Base-by-base conservation (phyloP, 2,329 filamentous ascomycete genomes). In the Fusarium sp. region DNA sequence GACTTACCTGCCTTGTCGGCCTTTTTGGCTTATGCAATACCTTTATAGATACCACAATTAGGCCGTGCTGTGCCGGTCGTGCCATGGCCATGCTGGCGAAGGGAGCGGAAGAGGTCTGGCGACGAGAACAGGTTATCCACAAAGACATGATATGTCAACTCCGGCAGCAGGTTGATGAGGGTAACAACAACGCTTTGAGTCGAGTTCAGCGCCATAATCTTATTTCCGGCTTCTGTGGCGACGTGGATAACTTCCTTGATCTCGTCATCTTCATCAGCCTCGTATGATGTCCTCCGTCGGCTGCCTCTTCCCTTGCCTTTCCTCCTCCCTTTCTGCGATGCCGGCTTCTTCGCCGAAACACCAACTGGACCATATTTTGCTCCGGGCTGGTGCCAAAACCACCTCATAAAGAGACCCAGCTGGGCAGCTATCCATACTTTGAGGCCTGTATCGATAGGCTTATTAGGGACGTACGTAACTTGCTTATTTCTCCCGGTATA, bases 41-140 rank as follows among this genome's bases (percentile, higher is more conserved):
- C 48, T n/a, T n/a, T n/a, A n/a, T n/a, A n/a, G 25, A 68, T 53
- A 32, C 59, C 46, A 29, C 31, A 47, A 19, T 66, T 68, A 10
- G 35, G 45, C 25, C 45, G 35, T 28, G 42, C 52, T 29, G 44
- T 65, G 48, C 64, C 56, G 54, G 50, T 65, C 19, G 58, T 59
- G 1, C 47, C 40, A 4, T 22, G 8, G 13, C 54, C 46, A 39
- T 11, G 13, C 7, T 56, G 10, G 10, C 50, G 39, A 36, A 67
- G 51, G 3, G n/a, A 28, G 9, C 36, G 15, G 38, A 61, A 55
- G 38, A 60, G 61, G 25, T 55, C 6, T 15, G 28, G 42, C 2
- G 44, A 46, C 0, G 49, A 62, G 38, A 65, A 64, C 19, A 67
- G 58, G 50, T 61, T 66, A 53, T 66, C 44, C 22, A 55, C n/a